These are phyloP conservation scores for Isatis lusitanica DNA, from an alignment of 441 rosid species.

Conservation along the genomic window DNA sequence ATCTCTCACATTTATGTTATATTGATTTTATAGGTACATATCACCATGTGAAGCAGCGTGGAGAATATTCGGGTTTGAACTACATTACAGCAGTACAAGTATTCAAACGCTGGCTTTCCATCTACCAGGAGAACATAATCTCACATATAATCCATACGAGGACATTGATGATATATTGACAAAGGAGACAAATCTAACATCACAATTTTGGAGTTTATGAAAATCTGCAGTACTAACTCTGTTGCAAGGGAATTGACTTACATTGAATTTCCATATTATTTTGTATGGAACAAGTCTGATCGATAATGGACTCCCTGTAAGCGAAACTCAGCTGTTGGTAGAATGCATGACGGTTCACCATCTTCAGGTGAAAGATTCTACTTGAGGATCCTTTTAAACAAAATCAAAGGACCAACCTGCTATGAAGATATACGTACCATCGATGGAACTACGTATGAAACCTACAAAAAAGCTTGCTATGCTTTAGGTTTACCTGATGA, in stretches of 20 bases:
- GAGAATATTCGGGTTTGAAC: too few relatives aligned
- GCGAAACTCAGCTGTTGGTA: not conserved
- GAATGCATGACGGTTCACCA: not conserved
- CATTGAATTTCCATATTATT: not conserved
- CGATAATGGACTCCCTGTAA: not conserved
- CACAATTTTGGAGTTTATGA: not conserved
- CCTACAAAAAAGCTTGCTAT: not conserved
- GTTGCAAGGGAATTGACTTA: not conserved
- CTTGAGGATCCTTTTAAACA: not conserved
- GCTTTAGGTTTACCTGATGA: not conserved
- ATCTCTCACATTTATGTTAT: too few relatives aligned
- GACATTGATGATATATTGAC: too few relatives aligned
- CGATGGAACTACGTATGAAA: not conserved
- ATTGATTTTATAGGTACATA: too few relatives aligned
- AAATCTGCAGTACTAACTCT: not conserved
- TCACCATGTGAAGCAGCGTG: too few relatives aligned
- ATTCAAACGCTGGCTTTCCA: too few relatives aligned
- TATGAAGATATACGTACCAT: not conserved
- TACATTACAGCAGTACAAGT: too few relatives aligned
- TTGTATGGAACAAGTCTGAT: not conserved
- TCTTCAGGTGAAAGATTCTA: not conserved
- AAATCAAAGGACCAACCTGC: not conserved
- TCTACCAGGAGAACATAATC: too few relatives aligned
- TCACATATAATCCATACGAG: too few relatives aligned
- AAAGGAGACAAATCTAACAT: not conserved